These are phyloP conservation scores for Paramecium tetraurelia DNA, from an alignment of 73 alveolate species.

Conservation along the genomic window DNA sequence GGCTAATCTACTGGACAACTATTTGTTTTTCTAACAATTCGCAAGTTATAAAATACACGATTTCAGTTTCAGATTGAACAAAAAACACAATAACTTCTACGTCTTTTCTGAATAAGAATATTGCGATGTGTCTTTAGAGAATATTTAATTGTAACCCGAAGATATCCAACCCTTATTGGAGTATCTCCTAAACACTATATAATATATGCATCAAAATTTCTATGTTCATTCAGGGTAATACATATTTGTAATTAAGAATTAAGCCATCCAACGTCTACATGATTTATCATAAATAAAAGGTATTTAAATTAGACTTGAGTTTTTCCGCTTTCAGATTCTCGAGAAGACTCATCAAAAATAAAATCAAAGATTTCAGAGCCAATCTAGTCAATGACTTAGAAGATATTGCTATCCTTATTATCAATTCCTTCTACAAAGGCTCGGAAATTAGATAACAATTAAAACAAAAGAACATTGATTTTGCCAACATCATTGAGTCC, in stretches of 20 bases:
- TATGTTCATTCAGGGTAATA: conserved; percentile 48
- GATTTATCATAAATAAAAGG: background rate
- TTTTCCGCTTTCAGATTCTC: background rate
- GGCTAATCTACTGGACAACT: conserved; percentile 15
- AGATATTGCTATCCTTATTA: background rate
- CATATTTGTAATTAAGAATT: background rate
- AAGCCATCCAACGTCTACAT: conserved; percentile 1
- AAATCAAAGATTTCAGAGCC: background rate
- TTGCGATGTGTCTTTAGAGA: background rate
- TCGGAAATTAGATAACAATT: background rate
- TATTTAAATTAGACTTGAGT: conserved; percentile 33
- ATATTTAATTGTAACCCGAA: background rate
- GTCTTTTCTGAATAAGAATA: conserved; percentile 43
- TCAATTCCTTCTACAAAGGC: background rate
- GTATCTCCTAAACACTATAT: background rate
- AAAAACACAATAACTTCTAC: background rate
- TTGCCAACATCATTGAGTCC: background rate
- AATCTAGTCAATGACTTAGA: background rate
- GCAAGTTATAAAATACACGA: background rate
- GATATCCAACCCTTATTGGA: background rate
- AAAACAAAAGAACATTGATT: background rate
- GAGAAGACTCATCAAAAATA: background rate
- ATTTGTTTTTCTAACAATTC: background rate
- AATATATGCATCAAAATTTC: background rate
- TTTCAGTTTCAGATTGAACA: conserved; percentile 6